Evolutionary conservation across 768 basidiomycete species (phyloP).

Genomic region (Austroboletus eburneus): DNA sequence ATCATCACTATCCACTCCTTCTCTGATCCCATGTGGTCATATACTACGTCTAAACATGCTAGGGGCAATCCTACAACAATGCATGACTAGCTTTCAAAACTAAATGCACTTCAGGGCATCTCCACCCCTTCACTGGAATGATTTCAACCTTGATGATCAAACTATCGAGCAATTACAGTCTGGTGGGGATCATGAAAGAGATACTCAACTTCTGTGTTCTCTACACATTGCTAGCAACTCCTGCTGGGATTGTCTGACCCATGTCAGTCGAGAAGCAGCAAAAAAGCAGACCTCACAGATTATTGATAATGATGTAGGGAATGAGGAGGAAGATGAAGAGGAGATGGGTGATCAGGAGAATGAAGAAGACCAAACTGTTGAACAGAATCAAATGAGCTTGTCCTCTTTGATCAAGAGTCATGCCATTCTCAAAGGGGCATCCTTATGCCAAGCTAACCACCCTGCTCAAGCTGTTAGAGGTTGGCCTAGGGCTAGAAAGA

Average conservation of each 20-base stretch:
- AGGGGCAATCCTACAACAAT: neutral
- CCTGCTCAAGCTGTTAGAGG: neutral
- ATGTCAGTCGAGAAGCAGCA: neutral
- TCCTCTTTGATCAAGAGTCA: neutral
- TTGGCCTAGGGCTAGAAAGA: neutral
- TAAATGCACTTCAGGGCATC: neutral
- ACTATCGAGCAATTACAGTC: neutral
- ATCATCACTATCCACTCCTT: neutral
- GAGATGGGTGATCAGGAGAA: neutral
- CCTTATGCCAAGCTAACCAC: too few relatives aligned
- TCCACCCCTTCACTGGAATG: neutral
- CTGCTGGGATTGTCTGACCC: neutral
- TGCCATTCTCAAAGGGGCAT: neutral
- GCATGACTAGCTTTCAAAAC: neutral
- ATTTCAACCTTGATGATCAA: neutral
- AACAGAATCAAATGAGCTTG: too few relatives aligned
- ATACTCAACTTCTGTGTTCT: neutral
- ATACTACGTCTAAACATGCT: neutral
- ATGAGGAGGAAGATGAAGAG: neutral
- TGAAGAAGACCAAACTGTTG: neutral
- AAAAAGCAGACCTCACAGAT: too few relatives aligned
- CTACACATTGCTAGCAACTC: neutral
- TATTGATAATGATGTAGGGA: neutral
- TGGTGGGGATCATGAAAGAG: neutral
- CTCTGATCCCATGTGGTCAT: slow-evolving; percentile 1